These are phyloP conservation scores for Thielaviopsis populi DNA, from an alignment of 2,329 filamentous ascomycete species.

Conservation along the genomic window DNA sequence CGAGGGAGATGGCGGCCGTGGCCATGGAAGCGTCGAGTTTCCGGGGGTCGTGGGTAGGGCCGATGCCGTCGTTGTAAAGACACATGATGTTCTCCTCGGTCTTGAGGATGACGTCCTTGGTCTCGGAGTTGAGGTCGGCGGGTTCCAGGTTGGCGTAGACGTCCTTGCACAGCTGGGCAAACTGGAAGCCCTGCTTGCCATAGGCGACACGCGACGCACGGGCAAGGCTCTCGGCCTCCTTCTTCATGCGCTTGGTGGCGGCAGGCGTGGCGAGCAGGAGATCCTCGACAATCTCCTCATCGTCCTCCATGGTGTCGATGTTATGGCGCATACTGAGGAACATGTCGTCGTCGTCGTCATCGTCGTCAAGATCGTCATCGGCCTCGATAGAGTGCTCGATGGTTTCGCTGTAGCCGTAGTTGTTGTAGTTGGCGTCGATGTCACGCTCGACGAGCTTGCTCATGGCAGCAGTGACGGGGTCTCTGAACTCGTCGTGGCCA, in stretches of 20 bases:
- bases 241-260: conserved; percentile 36
- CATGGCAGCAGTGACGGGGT: conserved; percentile 21
- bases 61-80: conserved; percentile 49
- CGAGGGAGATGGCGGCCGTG: conserved; percentile 36
- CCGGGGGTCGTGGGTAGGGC: conserved; percentile 39
- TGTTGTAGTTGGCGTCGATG: conserved; percentile 14
- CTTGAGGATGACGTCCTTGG: conserved; percentile 59
- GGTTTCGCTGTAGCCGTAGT: conserved; percentile 5
- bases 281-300: conserved; percentile 16
- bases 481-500: conserved; percentile 26
- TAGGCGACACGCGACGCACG: conserved; percentile 28
- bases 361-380: conserved; percentile 27
- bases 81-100: conserved; percentile 57
- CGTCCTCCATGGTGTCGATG: conserved; percentile 28
- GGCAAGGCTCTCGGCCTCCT: conserved; percentile 41
- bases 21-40: conserved; percentile 42
- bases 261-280: conserved; percentile 39
- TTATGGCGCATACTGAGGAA: conserved; percentile 36
- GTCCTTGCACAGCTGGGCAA: conserved; percentile 57
- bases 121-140: conserved; percentile 56
- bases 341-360: conserved; percentile 33
- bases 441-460: conserved; percentile 17
- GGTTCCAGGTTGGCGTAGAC: conserved; percentile 55
- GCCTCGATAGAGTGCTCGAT: conserved; percentile 24
- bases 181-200: conserved; percentile 44